Evolutionary conservation across 495 filamentous ascomycete genomes (phyloP).

Genomic region (Corynascus novoguineensis): DNA sequence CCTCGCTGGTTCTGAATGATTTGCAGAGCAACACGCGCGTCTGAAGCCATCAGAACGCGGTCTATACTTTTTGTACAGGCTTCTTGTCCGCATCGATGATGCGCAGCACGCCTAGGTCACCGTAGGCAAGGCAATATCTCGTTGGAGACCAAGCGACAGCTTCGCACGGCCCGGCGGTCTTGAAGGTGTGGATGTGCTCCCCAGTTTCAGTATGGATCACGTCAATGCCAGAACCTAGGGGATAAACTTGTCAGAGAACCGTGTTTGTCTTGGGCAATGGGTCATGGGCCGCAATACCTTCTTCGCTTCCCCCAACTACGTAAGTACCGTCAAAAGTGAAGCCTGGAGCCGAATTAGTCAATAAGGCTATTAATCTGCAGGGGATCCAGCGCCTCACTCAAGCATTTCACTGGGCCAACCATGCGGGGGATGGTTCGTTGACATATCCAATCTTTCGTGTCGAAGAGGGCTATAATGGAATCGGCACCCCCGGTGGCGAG

Average conservation of each 20-base stretch:
- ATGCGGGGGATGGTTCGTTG: slow-evolving; percentile 71
- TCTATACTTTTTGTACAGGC: slow-evolving; percentile 6
- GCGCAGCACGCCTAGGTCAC: slow-evolving; percentile 72
- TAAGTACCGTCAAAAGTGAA: slow-evolving; percentile 92
- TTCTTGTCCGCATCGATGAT: slow-evolving; percentile 56
- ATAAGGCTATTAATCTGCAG: slow-evolving; percentile 4
- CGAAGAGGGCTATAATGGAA: slow-evolving; percentile 83
- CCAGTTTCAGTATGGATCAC: slow-evolving; percentile 84
- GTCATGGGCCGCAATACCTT: slow-evolving; percentile 45
- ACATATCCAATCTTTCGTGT: slow-evolving; percentile 89
- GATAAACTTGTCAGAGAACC: slow-evolving; percentile 5
- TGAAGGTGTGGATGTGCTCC: slow-evolving; percentile 74
- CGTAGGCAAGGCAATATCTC: slow-evolving; percentile 84
- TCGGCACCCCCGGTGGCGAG: slow-evolving; percentile 87
- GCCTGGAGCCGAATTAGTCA: slow-evolving; percentile 30
- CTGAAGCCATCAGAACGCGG: neutral
- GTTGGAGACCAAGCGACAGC: slow-evolving; percentile 87
- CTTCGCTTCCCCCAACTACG: slow-evolving; percentile 78
- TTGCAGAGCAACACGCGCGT: neutral
- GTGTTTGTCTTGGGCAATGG: neutral
- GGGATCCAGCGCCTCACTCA: slow-evolving; percentile 48
- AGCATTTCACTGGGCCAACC: slow-evolving; percentile 71
- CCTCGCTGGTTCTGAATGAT: neutral
- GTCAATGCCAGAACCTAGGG: slow-evolving; percentile 51
- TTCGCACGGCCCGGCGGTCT: slow-evolving; percentile 57